These are phyloP conservation scores for Mycosarcoma maydis DNA, from an alignment of 1,284 basidiomycete genomes.

Conservation along the genomic window DNA sequence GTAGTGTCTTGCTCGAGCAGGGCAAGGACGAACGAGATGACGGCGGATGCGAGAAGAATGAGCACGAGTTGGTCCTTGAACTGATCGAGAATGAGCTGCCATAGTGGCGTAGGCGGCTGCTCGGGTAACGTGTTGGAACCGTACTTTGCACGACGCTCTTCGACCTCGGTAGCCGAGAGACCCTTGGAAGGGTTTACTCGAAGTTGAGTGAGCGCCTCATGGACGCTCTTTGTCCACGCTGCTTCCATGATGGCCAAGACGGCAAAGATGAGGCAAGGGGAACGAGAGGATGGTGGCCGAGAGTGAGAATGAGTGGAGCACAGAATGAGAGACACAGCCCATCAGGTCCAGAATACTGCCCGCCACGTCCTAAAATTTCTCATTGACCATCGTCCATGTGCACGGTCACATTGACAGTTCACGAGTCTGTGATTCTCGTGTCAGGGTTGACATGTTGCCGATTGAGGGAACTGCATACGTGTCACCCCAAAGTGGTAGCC, in stretches of 20 bases:
- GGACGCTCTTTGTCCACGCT: conserved; percentile 61
- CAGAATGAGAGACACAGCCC: no score
- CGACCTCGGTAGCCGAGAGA: conserved; percentile 54
- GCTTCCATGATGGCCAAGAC: conserved; percentile 47
- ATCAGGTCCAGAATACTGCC: background rate
- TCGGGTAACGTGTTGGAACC: conserved; percentile 75
- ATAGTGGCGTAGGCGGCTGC: conserved; percentile 86
- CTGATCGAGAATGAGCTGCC: conserved; percentile 93
- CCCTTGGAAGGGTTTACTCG: conserved; percentile 53
- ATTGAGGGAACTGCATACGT: background rate
- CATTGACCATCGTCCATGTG: background rate
- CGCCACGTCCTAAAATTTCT: background rate
- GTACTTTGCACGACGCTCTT: conserved; percentile 38
- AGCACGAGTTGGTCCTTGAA: conserved; percentile 73
- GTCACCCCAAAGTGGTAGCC: no score
- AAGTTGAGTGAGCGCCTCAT: conserved; percentile 52
- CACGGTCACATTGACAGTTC: background rate
- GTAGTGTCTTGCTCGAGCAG: conserved; percentile 60
- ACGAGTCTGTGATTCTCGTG: no score
- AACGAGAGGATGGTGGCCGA: conserved; percentile 2
- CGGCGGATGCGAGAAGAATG: conserved; percentile 63
- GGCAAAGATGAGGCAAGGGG: background rate
- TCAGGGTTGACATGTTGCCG: no score
- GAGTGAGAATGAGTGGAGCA: background rate
- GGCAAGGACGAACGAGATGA: conserved; percentile 65